These are phyloP conservation scores for Bimuria novae-zelandiae DNA, from an alignment of 2,329 filamentous ascomycete genomes.

Conservation along the genomic window DNA sequence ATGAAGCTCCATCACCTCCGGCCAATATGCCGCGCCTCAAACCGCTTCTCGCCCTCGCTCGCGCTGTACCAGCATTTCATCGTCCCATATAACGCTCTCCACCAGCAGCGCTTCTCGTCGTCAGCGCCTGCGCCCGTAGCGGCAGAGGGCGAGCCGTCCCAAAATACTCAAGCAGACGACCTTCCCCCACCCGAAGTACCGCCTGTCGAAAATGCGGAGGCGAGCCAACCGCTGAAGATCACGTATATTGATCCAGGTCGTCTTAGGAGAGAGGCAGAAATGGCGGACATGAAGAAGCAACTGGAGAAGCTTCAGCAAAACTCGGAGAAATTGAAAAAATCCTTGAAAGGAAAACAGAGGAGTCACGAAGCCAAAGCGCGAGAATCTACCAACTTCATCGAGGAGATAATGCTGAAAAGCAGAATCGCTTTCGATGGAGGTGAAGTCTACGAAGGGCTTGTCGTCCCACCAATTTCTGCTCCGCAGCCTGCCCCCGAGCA, in stretches of 20 bases:
- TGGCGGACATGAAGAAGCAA: too few relatives aligned
- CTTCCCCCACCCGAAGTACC: not conserved
- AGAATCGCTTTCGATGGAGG: slow-evolving; percentile 14
- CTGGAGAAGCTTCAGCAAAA: too few relatives aligned
- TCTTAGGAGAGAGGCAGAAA: too few relatives aligned
- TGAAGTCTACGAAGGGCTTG: slow-evolving; percentile 24
- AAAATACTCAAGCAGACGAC: not conserved
- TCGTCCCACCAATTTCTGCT: slow-evolving; percentile 18
- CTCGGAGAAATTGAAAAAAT: not conserved
- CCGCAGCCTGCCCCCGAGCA: slow-evolving; percentile 10
- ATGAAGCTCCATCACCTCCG: slow-evolving; percentile 33
- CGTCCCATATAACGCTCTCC: slow-evolving; percentile 16
- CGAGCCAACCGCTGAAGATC: not conserved
- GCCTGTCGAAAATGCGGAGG: not conserved
- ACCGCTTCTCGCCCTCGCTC: slow-evolving; percentile 37
- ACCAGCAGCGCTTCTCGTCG: slow-evolving; percentile 24
- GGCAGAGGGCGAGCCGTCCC: not conserved
- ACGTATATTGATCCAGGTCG: too few relatives aligned
- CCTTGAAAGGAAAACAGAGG: not conserved
- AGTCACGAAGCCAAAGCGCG: not conserved
- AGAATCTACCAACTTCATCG: not conserved
- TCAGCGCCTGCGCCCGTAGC: slow-evolving; percentile 15
- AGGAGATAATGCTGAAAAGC: slow-evolving; percentile 12
- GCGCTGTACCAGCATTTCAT: slow-evolving; percentile 43
- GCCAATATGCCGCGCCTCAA: slow-evolving; percentile 38